phyloP scores from a whole-genome alignment of 208 protist genomes.

The Tetramitus jugosus region DNA sequence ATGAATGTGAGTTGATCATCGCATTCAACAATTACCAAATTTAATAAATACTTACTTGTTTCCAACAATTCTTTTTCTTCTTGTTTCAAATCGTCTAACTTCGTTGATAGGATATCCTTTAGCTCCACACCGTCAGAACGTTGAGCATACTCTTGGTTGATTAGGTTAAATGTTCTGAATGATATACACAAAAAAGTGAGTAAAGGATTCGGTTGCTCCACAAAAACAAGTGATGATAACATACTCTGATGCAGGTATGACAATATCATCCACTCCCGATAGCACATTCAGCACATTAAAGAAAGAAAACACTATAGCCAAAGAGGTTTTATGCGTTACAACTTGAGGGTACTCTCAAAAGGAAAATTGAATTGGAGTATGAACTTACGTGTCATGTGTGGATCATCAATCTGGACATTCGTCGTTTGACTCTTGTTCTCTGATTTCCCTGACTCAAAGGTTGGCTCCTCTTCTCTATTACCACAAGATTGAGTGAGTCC shows the following conservation, averaged over 20 bases:
- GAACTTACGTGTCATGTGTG: background rate
- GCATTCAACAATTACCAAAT: too few species aligned
- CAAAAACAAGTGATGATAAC: too few species aligned
- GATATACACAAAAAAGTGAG: background rate
- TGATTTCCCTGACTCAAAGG: too few species aligned
- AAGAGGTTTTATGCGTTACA: background rate
- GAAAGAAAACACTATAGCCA: background rate
- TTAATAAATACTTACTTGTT: background rate
- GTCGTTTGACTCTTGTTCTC: too few species aligned
- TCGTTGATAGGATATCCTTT: background rate
- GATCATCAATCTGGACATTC: background rate
- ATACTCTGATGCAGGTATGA: background rate
- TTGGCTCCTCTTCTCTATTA: too few species aligned
- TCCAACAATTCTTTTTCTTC: background rate
- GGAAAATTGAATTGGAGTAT: too few species aligned
- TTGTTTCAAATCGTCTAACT: background rate
- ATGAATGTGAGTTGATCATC: too few species aligned
- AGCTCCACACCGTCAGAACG: background rate
- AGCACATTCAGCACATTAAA: constrained; percentile 14
- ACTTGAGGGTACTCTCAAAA: background rate
- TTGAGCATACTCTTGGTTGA: background rate
- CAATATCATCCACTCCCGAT: background rate
- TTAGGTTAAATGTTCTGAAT: background rate
- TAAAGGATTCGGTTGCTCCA: background rate
- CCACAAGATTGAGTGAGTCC: too few species aligned